Conservation (phyloP, 2,329 filamentous ascomycete genomes). For the Juglanconis oblonga region DNA sequence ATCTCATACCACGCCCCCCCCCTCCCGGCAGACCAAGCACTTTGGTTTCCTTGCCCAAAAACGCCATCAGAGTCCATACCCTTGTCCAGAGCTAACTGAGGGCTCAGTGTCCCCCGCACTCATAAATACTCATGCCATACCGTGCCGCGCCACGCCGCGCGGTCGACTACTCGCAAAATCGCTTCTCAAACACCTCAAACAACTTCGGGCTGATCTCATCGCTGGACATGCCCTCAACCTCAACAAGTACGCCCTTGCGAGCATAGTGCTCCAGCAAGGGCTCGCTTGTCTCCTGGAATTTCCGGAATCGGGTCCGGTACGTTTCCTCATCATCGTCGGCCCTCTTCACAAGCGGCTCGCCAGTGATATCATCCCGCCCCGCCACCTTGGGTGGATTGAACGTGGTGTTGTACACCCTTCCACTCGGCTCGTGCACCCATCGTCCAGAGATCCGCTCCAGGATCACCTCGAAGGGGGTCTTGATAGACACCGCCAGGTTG, state of each 20-base stretch:
- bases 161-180: constrained; percentile 52
- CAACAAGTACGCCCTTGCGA: constrained; percentile 77
- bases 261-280: constrained; percentile 88
- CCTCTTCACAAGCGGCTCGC: constrained; percentile 78
- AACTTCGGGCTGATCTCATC: constrained; percentile 95
- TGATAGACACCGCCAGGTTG: constrained; percentile 85
- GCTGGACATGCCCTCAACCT: constrained; percentile 82
- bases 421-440: constrained; percentile 90
- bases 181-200: constrained; percentile 74
- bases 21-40: constrained; percentile 3
- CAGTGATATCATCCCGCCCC: constrained; percentile 86
- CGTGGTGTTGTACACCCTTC: constrained; percentile 89
- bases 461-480: constrained; percentile 83
- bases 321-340: constrained; percentile 84
- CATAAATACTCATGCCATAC: no score
- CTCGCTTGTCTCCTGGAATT: constrained; percentile 84
- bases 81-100: no score
- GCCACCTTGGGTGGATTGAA: constrained; percentile 82
- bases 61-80: not conserved
- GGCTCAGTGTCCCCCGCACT: no score
- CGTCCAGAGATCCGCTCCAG: constrained; percentile 85
- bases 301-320: constrained; percentile 75
- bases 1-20: not conserved
- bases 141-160: not conserved
- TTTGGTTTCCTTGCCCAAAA: constrained; percentile 1